phyloP scores from a whole-genome alignment of 345 rosid species.

The Populus euphratica region DNA sequence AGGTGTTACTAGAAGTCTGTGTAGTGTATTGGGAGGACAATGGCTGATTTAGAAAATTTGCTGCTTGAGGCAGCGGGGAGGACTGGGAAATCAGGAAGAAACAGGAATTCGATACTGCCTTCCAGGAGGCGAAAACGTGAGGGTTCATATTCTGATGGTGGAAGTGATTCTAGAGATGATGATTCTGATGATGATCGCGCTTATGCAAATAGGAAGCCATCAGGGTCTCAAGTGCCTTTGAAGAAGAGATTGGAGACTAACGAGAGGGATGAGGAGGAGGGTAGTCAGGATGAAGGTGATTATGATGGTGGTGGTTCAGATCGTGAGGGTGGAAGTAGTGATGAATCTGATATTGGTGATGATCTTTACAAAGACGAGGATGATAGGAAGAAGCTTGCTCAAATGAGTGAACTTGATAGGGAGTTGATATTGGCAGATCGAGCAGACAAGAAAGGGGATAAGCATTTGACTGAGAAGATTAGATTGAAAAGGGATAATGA shows the following conservation, averaged over 20 bases:
- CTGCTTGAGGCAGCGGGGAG: conserved; percentile 99
- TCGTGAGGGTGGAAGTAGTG: conserved; percentile 68
- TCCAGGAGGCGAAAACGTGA: conserved; percentile 58
- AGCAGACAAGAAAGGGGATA: conserved; percentile 89
- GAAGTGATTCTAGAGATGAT: conserved; percentile 86
- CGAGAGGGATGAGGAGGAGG: conserved; percentile 79
- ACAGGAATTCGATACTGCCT: conserved; percentile 50
- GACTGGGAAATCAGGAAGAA: conserved; percentile 53
- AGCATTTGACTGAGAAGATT: conserved; percentile 75
- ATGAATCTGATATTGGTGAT: conserved; percentile 83
- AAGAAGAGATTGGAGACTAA: conserved; percentile 79
- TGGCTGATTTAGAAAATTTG: conserved; percentile 90
- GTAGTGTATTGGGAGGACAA: conserved; percentile 10
- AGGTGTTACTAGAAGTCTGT: not conserved
- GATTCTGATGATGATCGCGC: conserved; percentile 75
- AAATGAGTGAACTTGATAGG: conserved; percentile 83
- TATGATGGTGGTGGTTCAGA: conserved; percentile 55
- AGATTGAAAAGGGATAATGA: conserved; percentile 73
- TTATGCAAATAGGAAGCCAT: conserved; percentile 71
- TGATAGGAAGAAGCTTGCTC: conserved; percentile 66
- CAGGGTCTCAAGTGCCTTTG: conserved; percentile 90
- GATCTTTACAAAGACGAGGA: conserved; percentile 89
- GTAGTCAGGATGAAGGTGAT: conserved; percentile 61
- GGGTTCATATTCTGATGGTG: conserved; percentile 85
- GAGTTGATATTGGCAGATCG: conserved; percentile 87